These are phyloP conservation scores for Leccinum fibrillosum DNA, from an alignment of 768 basidiomycete genomes.

Conservation along the genomic window DNA sequence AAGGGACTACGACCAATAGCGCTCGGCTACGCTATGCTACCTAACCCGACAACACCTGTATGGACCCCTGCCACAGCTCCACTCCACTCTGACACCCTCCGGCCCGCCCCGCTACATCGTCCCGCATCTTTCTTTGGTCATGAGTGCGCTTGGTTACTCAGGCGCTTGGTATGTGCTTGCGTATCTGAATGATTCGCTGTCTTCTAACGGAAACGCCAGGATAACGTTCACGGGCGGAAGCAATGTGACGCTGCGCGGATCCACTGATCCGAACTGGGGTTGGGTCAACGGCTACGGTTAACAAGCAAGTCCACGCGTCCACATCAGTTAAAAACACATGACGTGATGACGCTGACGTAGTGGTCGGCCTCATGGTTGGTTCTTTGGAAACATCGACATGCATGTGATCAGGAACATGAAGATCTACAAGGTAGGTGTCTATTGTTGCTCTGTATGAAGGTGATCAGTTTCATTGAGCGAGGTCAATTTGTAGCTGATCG, in stretches of 20 bases:
- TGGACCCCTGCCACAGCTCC: no score
- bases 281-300: slow-evolving; percentile 65
- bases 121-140: neutral
- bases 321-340: neutral
- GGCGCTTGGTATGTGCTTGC: slow-evolving; percentile 21
- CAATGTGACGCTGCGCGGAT: slow-evolving; percentile 58
- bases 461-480: neutral
- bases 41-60: no score
- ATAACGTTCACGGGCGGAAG: slow-evolving; percentile 51
- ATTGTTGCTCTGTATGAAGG: neutral
- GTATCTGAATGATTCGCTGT: neutral
- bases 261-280: slow-evolving; percentile 55
- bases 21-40: no score
- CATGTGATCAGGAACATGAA: slow-evolving; percentile 59
- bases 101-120: neutral
- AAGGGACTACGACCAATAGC: no score
- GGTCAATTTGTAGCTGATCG: slow-evolving; percentile 42
- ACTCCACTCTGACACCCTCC: no score
- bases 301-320: slow-evolving; percentile 30
- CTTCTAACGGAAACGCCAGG: slow-evolving; percentile 32
- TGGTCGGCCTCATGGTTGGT: slow-evolving; percentile 14
- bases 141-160: slow-evolving; percentile 27
- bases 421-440: slow-evolving; percentile 43
- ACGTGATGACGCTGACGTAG: slow-evolving; percentile 23
- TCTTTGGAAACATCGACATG: slow-evolving; percentile 41